Conservation (phyloP, 129 eudicot species). For the Flaveria trinervia region DNA sequence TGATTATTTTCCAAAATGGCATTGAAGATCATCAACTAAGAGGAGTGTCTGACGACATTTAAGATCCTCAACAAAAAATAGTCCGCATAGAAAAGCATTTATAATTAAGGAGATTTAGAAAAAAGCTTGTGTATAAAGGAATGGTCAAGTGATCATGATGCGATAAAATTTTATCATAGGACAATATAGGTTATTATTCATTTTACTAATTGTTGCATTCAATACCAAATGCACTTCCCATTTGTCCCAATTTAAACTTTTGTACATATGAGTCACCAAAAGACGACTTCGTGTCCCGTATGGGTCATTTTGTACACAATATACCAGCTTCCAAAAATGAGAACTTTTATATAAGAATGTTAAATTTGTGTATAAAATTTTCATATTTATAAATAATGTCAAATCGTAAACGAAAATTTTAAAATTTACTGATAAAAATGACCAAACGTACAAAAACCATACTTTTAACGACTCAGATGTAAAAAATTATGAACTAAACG, state of each 20-base stretch:
- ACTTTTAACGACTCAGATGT: not conserved
- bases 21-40: not conserved
- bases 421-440: not conserved
- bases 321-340: not conserved
- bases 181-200: not conserved
- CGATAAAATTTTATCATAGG: not conserved
- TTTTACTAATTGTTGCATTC: not conserved
- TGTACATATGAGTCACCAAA: not conserved
- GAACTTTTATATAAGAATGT: not conserved
- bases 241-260: not conserved
- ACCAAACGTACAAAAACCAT: not conserved
- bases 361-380: not conserved
- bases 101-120: not conserved
- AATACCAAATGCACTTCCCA: not conserved
- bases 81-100: not conserved
- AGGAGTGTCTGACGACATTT: not conserved
- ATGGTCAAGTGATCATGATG: conserved; percentile 1
- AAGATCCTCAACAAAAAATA: conserved; percentile 11
- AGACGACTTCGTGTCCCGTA: not conserved
- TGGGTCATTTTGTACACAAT: not conserved
- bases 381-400: not conserved
- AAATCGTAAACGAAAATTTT: not conserved
- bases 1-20: conserved; percentile 4
- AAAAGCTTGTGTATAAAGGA: not conserved
- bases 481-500: not conserved